These are phyloP conservation scores for Phytophthora palmivora DNA, from an alignment of 352 stramenopile genomes.

Conservation along the genomic window DNA sequence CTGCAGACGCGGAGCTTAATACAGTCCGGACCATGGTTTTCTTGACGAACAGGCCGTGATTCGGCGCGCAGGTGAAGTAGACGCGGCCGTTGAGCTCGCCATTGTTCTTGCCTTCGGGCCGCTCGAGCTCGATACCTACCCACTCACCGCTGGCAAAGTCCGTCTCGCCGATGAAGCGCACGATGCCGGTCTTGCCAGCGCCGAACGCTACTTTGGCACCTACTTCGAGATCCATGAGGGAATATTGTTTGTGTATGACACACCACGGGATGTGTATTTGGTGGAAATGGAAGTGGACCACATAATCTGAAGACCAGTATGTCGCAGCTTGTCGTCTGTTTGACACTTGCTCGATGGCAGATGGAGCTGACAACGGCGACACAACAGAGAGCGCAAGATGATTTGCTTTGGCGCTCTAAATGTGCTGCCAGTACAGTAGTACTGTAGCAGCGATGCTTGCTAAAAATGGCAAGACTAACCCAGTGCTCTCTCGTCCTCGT, in stretches of 20 bases:
- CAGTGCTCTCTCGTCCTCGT: slow-evolving; percentile 2
- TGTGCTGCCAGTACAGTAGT: neutral
- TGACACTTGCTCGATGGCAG: too few species aligned
- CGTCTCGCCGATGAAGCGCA: slow-evolving; percentile 81
- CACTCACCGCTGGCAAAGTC: slow-evolving; percentile 84
- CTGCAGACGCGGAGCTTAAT: slow-evolving; percentile 31
- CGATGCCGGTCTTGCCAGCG: slow-evolving; percentile 71
- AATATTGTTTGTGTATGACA: neutral
- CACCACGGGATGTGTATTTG: too few species aligned
- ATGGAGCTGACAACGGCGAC: too few species aligned
- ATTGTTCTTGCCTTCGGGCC: slow-evolving; percentile 86
- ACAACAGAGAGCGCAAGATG: slow-evolving; percentile 6
- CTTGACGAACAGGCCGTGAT: slow-evolving; percentile 84
- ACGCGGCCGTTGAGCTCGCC: slow-evolving; percentile 81
- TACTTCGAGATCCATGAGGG: slow-evolving; percentile 57
- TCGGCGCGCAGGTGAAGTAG: slow-evolving; percentile 80
- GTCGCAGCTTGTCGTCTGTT: too few species aligned
- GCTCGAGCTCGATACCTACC: slow-evolving; percentile 84
- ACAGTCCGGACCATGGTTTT: slow-evolving; percentile 41
- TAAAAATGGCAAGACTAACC: slow-evolving; percentile 16
- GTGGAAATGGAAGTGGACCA: too few species aligned
- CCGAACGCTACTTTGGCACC: slow-evolving; percentile 71
- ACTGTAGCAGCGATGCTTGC: slow-evolving; percentile 1
- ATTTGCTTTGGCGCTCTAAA: slow-evolving; percentile 16
- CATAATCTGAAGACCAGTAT: too few species aligned